A percentile compares a stretch with the other conserved stretches of the same genome.
phyloP scores from a whole-genome alignment of 2,329 filamentous ascomycete genomes.

The Alternaria conjuncta region DNA sequence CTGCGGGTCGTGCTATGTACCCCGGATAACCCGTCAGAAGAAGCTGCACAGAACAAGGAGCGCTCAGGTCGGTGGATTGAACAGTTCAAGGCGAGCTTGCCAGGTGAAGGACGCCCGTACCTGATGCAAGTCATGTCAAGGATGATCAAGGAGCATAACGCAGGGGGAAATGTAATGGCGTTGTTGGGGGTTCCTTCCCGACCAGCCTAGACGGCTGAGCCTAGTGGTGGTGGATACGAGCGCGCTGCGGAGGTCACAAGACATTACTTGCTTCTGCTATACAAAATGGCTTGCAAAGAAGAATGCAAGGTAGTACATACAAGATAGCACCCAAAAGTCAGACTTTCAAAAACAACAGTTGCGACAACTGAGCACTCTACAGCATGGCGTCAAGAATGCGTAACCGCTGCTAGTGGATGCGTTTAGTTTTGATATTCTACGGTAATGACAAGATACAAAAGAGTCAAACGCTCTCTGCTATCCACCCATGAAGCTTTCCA shows the following conservation, averaged over 20 bases:
- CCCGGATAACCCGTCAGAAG: background rate
- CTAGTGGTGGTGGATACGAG: background rate
- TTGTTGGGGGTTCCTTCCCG: background rate
- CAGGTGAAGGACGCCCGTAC: background rate
- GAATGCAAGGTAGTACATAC: background rate
- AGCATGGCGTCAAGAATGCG: background rate
- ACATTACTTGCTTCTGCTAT: background rate
- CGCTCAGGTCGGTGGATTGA: background rate
- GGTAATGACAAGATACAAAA: background rate
- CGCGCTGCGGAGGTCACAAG: background rate
- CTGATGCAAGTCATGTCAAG: background rate
- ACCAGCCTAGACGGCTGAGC: background rate
- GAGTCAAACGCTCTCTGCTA: background rate
- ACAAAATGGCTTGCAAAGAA: background rate
- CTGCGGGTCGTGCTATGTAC: background rate
- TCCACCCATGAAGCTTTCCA: background rate
- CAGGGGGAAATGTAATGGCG: conserved; percentile 1
- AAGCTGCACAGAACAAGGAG: background rate
- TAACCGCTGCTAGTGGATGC: background rate
- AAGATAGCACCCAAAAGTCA: background rate
- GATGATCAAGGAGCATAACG: background rate
- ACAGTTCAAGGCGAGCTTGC: background rate
- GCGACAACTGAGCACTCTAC: background rate
- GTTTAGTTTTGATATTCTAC: background rate
- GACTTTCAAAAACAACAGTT: background rate